These are phyloP conservation scores for Exophiala bonariae DNA, from an alignment of 2,329 filamentous ascomycete species.

Conservation along the genomic window DNA sequence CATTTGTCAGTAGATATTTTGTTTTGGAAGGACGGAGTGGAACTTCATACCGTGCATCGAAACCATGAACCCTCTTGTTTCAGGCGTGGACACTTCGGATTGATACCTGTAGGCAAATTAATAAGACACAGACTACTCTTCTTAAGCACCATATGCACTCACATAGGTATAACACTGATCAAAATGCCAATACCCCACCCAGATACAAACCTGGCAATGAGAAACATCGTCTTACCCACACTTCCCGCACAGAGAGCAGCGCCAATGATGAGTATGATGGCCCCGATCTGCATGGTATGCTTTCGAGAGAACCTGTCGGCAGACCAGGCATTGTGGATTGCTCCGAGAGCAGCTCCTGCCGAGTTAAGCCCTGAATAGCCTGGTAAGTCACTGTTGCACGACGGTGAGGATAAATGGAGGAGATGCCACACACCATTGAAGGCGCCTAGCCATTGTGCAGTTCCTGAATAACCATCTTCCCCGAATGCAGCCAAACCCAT, in stretches of 20 bases:
- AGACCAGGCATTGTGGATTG: constrained; percentile 41
- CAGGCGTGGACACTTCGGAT: constrained; percentile 26
- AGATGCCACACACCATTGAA: constrained; percentile 37
- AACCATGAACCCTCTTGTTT: constrained; percentile 25
- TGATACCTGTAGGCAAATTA: constrained; percentile 40
- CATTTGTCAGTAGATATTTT: too few relatives aligned
- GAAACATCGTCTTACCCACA: constrained; percentile 32
- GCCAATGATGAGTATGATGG: constrained; percentile 30
- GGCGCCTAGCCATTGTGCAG: constrained; percentile 44
- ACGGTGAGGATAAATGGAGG: too few relatives aligned
- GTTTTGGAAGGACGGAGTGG: too few relatives aligned
- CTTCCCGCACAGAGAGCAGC: constrained; percentile 39
- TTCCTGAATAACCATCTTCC: constrained; percentile 42
- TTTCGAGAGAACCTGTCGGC: constrained; percentile 38
- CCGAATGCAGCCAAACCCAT: constrained; percentile 39
- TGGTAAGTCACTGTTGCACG: too few relatives aligned
- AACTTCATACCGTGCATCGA: constrained; percentile 23
- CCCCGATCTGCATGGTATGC: constrained; percentile 36
- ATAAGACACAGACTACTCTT: constrained; percentile 53
- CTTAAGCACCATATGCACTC: neutral
- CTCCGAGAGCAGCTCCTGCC: constrained; percentile 41
- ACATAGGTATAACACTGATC: constrained; percentile 9
- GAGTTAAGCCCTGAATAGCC: constrained; percentile 33
- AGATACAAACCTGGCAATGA: constrained; percentile 20
- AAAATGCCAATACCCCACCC: constrained; percentile 1